Evolutionary conservation across 2,329 filamentous ascomycete species (phyloP).

Genomic region (Exophiala calicioides): DNA sequence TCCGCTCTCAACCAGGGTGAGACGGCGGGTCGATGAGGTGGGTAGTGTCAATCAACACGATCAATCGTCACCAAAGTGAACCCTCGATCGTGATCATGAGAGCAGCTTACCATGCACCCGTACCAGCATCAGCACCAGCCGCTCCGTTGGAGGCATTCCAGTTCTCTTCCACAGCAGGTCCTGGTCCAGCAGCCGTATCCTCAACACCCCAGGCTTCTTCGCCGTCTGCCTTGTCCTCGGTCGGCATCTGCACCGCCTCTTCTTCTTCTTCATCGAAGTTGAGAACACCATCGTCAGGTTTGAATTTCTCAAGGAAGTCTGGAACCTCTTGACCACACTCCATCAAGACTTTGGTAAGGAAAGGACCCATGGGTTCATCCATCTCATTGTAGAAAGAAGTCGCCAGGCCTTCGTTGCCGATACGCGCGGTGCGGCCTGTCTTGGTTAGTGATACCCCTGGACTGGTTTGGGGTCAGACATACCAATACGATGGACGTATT

Average conservation of each 20-base stretch:
- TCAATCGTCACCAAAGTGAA: no score
- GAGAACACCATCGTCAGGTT: constrained; percentile 42
- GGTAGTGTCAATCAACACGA: no score
- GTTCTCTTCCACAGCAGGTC: background rate
- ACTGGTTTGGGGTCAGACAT: constrained; percentile 37
- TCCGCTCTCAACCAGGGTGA: no score
- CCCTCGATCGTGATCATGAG: no score
- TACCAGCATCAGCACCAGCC: background rate
- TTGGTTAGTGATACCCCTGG: constrained; percentile 5
- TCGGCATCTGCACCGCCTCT: constrained; percentile 36
- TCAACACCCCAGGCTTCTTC: constrained; percentile 25
- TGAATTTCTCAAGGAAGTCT: constrained; percentile 71
- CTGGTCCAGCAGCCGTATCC: constrained; percentile 1
- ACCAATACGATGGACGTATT: constrained; percentile 95
- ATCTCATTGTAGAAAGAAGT: constrained; percentile 84
- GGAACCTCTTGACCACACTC: constrained; percentile 79
- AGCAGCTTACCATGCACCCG: constrained; percentile 11
- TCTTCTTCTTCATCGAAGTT: constrained; percentile 58
- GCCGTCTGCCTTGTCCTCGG: constrained; percentile 27
- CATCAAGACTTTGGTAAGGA: constrained; percentile 76
- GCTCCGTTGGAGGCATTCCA: background rate
- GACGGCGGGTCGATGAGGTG: no score
- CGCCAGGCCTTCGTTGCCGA: constrained; percentile 81
- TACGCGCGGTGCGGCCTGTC: constrained; percentile 84
- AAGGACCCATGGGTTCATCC: constrained; percentile 70